Conservation (phyloP, 306 rosid species). For the Sicyos edulis region DNA sequence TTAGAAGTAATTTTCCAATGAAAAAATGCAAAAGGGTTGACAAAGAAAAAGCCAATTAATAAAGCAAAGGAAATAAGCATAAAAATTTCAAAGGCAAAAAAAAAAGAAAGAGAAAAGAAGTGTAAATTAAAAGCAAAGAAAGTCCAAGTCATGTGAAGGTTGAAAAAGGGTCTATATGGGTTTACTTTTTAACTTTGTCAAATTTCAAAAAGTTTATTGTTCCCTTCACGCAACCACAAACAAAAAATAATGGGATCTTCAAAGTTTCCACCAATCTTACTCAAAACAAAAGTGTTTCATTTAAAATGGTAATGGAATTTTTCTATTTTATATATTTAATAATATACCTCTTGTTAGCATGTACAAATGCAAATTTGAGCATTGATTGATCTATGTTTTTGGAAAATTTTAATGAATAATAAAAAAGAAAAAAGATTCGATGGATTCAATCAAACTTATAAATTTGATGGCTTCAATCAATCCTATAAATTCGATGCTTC, state of each 20-base stretch:
- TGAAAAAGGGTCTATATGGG: not conserved
- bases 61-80: not conserved
- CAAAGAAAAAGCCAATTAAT: conserved; percentile 22
- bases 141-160: not conserved
- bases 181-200: not conserved
- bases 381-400: too few relatives aligned
- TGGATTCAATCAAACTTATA: too few relatives aligned
- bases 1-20: conserved; percentile 14
- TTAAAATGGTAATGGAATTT: not conserved
- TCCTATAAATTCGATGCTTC: too few relatives aligned
- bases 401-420: too few relatives aligned
- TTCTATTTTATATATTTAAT: too few relatives aligned
- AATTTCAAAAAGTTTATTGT: not conserved
- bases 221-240: conserved; percentile 6
- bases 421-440: too few relatives aligned
- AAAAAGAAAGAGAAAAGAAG: not conserved
- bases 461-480: too few relatives aligned
- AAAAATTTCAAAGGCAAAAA: not conserved
- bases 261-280: not conserved
- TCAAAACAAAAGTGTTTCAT: not conserved
- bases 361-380: too few relatives aligned
- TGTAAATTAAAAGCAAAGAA: conserved; percentile 33
- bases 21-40: conserved; percentile 30
- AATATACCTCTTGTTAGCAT: too few relatives aligned
- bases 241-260: not conserved